phyloP scores from a whole-genome alignment of 2,329 filamentous ascomycete genomes.

The Tolypocladium paradoxum region DNA sequence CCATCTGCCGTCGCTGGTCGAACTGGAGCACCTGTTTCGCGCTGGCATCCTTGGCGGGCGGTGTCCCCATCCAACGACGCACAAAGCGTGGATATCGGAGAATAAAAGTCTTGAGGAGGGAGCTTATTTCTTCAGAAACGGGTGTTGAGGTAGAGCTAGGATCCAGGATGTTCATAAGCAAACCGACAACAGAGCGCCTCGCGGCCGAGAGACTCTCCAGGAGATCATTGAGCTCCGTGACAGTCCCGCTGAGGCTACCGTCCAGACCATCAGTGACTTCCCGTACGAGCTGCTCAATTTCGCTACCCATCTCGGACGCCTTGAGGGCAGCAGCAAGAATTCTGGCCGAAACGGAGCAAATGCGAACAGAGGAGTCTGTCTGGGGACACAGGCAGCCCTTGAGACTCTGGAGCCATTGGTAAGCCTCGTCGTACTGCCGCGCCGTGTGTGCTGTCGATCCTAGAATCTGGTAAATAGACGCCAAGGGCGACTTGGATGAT shows the following conservation, averaged over 20 bases:
- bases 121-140: constrained; percentile 12
- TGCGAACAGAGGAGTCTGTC: constrained; percentile 35
- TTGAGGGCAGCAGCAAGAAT: constrained; percentile 44
- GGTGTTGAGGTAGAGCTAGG: constrained; percentile 6
- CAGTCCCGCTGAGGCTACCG: constrained; percentile 47
- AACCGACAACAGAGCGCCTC: constrained; percentile 41
- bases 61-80: constrained; percentile 50
- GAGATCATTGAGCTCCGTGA: constrained; percentile 49
- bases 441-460: constrained; percentile 36
- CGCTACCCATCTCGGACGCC: constrained; percentile 21
- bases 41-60: constrained; percentile 36
- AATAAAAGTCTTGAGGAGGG: constrained; percentile 44
- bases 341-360: constrained; percentile 43
- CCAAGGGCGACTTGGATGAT: constrained; percentile 32
- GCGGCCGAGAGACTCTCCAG: constrained; percentile 44
- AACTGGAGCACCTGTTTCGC: constrained; percentile 50
- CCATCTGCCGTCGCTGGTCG: constrained; percentile 45
- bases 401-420: constrained; percentile 42
- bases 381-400: constrained; percentile 24
- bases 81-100: constrained; percentile 49
- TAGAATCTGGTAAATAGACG: constrained; percentile 40
- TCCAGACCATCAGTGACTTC: constrained; percentile 45
- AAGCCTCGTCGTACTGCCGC: constrained; percentile 37
- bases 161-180: constrained; percentile 26
- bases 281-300: constrained; percentile 30